Base-by-base conservation (phyloP, 345 rosid species). In the Dipteronia sinensis region DNA sequence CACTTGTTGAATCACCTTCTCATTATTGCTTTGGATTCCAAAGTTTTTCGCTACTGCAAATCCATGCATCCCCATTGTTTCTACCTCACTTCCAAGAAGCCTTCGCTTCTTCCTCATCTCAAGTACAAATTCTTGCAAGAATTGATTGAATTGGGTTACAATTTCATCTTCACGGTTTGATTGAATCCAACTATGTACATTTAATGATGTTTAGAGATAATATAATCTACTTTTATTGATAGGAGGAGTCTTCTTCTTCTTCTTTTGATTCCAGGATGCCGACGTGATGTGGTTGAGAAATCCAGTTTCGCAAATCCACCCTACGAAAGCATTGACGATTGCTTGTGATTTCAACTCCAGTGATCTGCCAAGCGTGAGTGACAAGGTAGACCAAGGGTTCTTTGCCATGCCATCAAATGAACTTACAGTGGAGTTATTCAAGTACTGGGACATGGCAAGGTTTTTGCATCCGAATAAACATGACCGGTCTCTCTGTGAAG, bases 241-340 rank as follows among this genome's bases (percentile, higher is more conserved):
- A 42, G 46, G 46, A 8, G 31, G 29, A 27, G 29, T 27, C 29
- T 27, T 34, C 6, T 4, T 67, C 10, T 44, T 34, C 49, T 74
- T 34, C 49, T 12, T 16, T 69, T 42, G 6, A 4, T 67, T n/a
- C 74, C 84, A 87, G 94, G 90, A 88, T 69, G 87, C 84, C 53
- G 89, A 91, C 67, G 88, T 82, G 23, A 80, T 86, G 88, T 88
- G 92, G 94, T 27, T 91, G 16, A 83, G 85, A 78, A 87, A 89
- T 78, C 97, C 93, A 47, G 27, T 87, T 44, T 17, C 44, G 38
- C 76, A 51, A 2, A 59, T 89, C 7, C 1, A 59, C 40, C 16
- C 66, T 12, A 0, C 1, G 1, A 5, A 47, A 31, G 68, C 69
- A 40, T 0, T 91, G 23, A 71, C 85, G 51, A 73, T 80, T 59